Evolutionary conservation across 805 yeast genomes (phyloP).

Genomic region (Wickerhamomyces subpelliculosus): DNA sequence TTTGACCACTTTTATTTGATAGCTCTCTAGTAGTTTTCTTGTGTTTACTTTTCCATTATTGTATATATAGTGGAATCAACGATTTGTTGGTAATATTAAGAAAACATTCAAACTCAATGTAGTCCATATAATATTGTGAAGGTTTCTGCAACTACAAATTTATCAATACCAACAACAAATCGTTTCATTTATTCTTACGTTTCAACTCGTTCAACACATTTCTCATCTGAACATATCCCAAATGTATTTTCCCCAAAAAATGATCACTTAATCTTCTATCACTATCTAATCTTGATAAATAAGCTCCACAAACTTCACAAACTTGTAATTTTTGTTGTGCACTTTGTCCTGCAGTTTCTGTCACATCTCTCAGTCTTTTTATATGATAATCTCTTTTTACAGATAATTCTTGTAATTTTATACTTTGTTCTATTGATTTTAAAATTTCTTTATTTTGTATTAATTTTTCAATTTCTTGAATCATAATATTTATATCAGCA

Average conservation of each 20-base stretch:
- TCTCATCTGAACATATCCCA: conserved; percentile 76
- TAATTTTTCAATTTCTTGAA: conserved; percentile 56
- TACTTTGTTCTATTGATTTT: conserved; percentile 44
- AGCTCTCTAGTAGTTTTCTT: too few species aligned
- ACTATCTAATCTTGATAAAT: conserved; percentile 75
- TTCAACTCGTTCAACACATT: conserved; percentile 24
- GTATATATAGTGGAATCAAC: too few species aligned
- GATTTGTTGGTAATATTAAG: too few species aligned
- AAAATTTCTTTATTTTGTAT: conserved; percentile 41
- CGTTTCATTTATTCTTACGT: conserved; percentile 5
- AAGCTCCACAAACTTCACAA: conserved; percentile 87
- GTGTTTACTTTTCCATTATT: too few species aligned
- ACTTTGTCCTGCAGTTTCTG: conserved; percentile 73
- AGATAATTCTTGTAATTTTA: conserved; percentile 36
- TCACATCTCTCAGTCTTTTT: conserved; percentile 48
- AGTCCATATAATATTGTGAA: too few species aligned
- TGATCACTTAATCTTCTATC: conserved; percentile 88
- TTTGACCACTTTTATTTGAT: too few species aligned
- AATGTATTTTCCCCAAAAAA: conserved; percentile 79
- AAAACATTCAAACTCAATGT: too few species aligned
- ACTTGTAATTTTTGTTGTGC: conserved; percentile 89
- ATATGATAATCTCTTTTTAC: conserved; percentile 46
- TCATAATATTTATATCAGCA: conserved; percentile 54
- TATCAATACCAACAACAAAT: too few species aligned
- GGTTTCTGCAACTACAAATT: too few species aligned